Percentiles rank a stretch among this genome's conserved stretches.
Evolutionary conservation across 805 yeast genomes (phyloP).

Genomic region (Alloascoidea africana): DNA sequence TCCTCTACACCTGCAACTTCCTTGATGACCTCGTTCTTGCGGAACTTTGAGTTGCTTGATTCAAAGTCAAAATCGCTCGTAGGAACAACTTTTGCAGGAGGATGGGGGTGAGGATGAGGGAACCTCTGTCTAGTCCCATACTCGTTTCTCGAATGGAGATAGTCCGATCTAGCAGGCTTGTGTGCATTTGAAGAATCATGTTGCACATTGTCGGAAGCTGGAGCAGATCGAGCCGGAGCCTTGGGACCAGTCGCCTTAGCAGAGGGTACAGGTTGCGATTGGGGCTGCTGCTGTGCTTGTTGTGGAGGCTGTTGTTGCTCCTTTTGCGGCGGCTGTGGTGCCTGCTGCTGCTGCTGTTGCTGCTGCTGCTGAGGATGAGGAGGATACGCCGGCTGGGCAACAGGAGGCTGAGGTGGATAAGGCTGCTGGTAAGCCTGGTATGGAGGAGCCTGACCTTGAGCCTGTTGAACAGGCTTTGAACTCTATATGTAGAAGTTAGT

Average conservation of each 20-base stretch:
- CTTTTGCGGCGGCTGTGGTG: slow-evolving; percentile 2
- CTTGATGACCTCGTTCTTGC: slow-evolving; percentile 10
- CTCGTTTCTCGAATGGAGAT: slow-evolving; percentile 8
- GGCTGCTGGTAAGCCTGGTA: slow-evolving; percentile 11
- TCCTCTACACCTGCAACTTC: slow-evolving; percentile 7
- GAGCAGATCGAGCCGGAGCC: no score
- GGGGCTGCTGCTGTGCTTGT: slow-evolving; percentile 6
- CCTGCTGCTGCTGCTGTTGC: slow-evolving; percentile 6
- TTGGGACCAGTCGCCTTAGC: no score
- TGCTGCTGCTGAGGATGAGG: no score
- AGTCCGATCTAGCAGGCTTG: no score
- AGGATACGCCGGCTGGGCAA: slow-evolving; percentile 9
- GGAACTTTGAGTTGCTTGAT: slow-evolving; percentile 57
- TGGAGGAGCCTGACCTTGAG: no score
- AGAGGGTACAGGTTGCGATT: no score
- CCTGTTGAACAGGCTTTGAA: no score
- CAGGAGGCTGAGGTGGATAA: slow-evolving; percentile 12
- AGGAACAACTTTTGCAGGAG: slow-evolving; percentile 23
- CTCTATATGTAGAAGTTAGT: no score
- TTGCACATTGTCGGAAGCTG: no score
- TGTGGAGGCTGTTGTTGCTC: no score
- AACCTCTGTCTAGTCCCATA: no score
- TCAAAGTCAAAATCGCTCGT: slow-evolving; percentile 63
- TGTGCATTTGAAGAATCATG: no score
- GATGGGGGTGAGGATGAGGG: slow-evolving; percentile 6